Percentiles rank a stretch among this genome's conserved stretches.
These are phyloP conservation scores for Pseudogymnoascus sp. DNA, from an alignment of 2,329 filamentous ascomycete genomes.

Conservation along the genomic window DNA sequence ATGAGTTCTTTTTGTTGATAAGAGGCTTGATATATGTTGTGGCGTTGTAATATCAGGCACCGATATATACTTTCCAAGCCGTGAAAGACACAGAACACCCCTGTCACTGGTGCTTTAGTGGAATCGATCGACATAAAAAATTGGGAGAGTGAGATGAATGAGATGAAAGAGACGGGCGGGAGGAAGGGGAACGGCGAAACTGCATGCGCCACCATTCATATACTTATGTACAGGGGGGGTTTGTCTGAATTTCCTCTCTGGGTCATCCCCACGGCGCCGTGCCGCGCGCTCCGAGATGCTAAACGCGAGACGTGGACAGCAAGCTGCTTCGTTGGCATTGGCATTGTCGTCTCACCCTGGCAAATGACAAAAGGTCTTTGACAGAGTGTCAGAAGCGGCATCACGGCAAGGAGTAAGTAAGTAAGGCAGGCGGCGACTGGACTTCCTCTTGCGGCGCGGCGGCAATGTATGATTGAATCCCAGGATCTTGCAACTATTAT, in stretches of 20 bases:
- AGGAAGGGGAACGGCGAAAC: background rate
- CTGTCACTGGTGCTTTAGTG: background rate
- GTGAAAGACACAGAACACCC: background rate
- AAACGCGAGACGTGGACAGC: background rate
- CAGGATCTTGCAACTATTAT: too few relatives aligned
- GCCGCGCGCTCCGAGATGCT: background rate
- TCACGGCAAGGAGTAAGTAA: background rate
- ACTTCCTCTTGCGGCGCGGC: background rate
- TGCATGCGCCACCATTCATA: background rate
- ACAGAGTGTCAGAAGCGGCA: background rate
- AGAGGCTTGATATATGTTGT: background rate
- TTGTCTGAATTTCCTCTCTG: background rate
- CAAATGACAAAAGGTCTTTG: background rate
- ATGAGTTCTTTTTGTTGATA: background rate
- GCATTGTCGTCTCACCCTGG: background rate
- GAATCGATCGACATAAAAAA: background rate
- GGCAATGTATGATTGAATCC: background rate
- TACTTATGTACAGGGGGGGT: background rate
- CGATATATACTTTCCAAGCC: background rate
- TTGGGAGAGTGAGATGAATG: background rate
- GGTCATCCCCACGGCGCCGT: background rate
- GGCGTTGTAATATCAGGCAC: background rate
- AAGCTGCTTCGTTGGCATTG: background rate
- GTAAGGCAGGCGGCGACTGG: background rate
- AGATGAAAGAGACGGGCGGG: background rate